Evolutionary conservation across 2,329 filamentous ascomycete genomes (phyloP).

Genomic region (Nothophaeocryptopus gaeumannii): DNA sequence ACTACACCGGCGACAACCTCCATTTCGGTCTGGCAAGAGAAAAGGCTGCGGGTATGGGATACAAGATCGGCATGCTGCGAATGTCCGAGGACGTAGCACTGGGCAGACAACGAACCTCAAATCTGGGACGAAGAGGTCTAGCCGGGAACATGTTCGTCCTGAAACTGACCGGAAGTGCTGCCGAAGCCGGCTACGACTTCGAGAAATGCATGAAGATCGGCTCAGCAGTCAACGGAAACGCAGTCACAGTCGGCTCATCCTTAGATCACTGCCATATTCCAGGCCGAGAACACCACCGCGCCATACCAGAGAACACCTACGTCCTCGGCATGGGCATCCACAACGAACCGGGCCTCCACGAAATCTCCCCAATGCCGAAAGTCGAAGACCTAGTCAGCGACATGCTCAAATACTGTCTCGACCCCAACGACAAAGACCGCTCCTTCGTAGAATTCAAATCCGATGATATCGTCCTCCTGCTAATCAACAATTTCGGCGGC

Average conservation of each 20-base stretch:
- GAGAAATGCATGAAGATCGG: constrained; percentile 47
- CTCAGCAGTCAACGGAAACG: constrained; percentile 42
- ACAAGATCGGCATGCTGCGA: constrained; percentile 47
- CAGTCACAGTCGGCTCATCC: constrained; percentile 52
- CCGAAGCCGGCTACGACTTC: constrained; percentile 44
- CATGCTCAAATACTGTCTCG: constrained; percentile 50
- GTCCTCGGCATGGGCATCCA: constrained; percentile 52
- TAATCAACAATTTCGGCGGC: constrained; percentile 52
- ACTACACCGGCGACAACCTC: constrained; percentile 51
- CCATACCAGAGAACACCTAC: constrained; percentile 33
- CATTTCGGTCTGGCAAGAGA: constrained; percentile 51
- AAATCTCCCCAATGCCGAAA: constrained; percentile 48
- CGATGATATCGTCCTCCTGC: constrained; percentile 45
- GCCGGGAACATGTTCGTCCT: constrained; percentile 50
- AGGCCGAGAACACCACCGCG: constrained; percentile 50
- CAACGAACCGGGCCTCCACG: constrained; percentile 50
- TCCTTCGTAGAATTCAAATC: constrained; percentile 49
- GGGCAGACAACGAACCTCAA: constrained; percentile 48
- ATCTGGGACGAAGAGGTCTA: constrained; percentile 49
- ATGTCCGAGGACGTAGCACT: constrained; percentile 51
- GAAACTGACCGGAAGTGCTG: constrained; percentile 48
- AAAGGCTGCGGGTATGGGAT: constrained; percentile 45
- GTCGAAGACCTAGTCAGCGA: constrained; percentile 49
- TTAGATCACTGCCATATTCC: constrained; percentile 55
- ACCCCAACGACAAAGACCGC: constrained; percentile 47